Percentiles rank a stretch among this genome's conserved stretches.
Evolutionary conservation across 371 early-diverging fungal species (phyloP).

Genomic region (Mucor circinelloides): DNA sequence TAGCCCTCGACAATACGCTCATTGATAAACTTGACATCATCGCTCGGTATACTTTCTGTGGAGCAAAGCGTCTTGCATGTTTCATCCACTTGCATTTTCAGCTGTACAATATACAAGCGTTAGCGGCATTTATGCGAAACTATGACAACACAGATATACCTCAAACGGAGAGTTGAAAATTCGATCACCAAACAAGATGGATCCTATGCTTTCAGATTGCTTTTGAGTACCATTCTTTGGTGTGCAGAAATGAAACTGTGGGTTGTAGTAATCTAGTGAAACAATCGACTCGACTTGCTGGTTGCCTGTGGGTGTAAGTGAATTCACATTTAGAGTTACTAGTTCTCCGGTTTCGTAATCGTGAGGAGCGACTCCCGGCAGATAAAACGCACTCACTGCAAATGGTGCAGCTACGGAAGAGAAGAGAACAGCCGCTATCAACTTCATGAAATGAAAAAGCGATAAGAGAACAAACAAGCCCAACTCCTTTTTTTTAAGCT

Average conservation of each 20-base stretch:
- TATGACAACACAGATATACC: constrained; percentile 40
- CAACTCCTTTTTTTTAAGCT: too few relatives aligned
- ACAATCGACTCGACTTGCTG: constrained; percentile 70
- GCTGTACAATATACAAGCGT: not conserved
- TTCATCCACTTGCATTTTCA: constrained; percentile 33
- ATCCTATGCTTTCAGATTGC: constrained; percentile 85
- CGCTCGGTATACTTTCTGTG: constrained; percentile 54
- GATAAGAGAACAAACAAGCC: not conserved
- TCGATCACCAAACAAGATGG: constrained; percentile 93
- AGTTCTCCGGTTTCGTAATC: constrained; percentile 72
- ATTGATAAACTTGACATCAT: constrained; percentile 86
- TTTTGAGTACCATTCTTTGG: constrained; percentile 67
- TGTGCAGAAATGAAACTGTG: constrained; percentile 85
- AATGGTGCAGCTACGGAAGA: not conserved
- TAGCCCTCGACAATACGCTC: constrained; percentile 81
- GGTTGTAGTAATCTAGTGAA: constrained; percentile 86
- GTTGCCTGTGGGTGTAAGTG: constrained; percentile 74
- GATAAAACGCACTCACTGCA: constrained; percentile 73
- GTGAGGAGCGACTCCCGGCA: constrained; percentile 92
- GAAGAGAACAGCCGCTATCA: not conserved
- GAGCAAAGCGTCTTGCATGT: constrained; percentile 71
- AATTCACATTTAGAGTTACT: constrained; percentile 84
- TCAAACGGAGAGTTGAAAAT: constrained; percentile 85
- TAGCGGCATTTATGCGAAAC: not conserved
- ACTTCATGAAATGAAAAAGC: not conserved